Conservation (phyloP, 1,284 basidiomycete genomes). For the Microbotryum saponariae region DNA sequence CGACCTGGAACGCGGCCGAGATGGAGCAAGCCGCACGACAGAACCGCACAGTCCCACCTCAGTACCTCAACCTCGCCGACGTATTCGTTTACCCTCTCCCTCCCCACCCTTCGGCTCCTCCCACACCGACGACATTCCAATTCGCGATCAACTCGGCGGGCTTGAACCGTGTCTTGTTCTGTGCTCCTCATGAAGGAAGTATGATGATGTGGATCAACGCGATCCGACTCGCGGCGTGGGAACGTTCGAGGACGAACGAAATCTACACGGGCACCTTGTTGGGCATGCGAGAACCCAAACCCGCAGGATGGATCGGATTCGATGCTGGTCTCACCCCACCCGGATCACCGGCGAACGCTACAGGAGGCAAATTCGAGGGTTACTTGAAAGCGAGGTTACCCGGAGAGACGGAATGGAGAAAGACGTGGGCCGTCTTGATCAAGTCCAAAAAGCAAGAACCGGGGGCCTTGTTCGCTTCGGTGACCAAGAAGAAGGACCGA, state of each 20-base stretch:
- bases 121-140: slow-evolving; percentile 57
- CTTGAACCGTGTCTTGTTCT: slow-evolving; percentile 80
- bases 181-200: slow-evolving; percentile 62
- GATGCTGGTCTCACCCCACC: slow-evolving; percentile 17
- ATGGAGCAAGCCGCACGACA: slow-evolving; percentile 34
- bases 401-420: slow-evolving; percentile 93
- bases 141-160: slow-evolving; percentile 88
- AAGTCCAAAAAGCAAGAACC: slow-evolving; percentile 6
- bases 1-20: slow-evolving; percentile 35
- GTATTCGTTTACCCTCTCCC: slow-evolving; percentile 49
- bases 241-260: slow-evolving; percentile 89
- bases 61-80: slow-evolving; percentile 44
- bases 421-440: slow-evolving; percentile 73
- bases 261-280: slow-evolving; percentile 94
- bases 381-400: slow-evolving; percentile 87
- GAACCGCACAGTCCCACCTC: slow-evolving; percentile 26
- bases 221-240: slow-evolving; percentile 84
- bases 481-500: slow-evolving; percentile 26
- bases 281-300: slow-evolving; percentile 48
- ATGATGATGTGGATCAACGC: slow-evolving; percentile 81
- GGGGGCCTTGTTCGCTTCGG: not conserved
- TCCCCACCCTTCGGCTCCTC: slow-evolving; percentile 45
- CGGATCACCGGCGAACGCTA: not conserved
- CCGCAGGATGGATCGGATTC: slow-evolving; percentile 21
- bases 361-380: slow-evolving; percentile 68